A percentile compares a stretch with the other conserved stretches of the same genome.
These are phyloP conservation scores for Exophiala aquamarina DNA, from an alignment of 2,329 filamentous ascomycete species.

Conservation along the genomic window DNA sequence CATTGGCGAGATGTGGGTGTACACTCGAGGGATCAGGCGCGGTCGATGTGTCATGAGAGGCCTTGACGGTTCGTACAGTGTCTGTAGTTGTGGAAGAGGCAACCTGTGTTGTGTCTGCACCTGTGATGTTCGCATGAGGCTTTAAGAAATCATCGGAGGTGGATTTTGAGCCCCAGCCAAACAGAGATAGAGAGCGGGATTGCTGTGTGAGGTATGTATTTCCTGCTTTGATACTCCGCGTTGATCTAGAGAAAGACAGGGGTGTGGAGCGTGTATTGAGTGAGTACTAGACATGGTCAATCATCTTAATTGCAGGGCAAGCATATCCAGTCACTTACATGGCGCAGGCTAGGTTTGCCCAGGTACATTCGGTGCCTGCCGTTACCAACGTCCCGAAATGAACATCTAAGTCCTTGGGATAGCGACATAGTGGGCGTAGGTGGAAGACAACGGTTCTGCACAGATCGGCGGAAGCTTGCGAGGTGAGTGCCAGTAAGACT, in stretches of 20 bases:
- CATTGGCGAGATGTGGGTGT: conserved; percentile 8
- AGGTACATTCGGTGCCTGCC: conserved; percentile 12
- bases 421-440: conserved; percentile 15
- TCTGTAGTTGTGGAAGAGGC: neutral
- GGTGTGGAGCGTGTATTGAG: neutral
- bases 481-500: no score
- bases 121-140: neutral
- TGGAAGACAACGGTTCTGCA: no score
- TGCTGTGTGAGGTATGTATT: conserved; percentile 11
- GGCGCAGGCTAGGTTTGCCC: conserved; percentile 7
- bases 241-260: neutral
- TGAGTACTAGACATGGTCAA: no score
- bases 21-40: conserved; percentile 14
- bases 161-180: conserved; percentile 19
- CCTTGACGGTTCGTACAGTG: neutral
- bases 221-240: conserved; percentile 2
- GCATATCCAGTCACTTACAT: conserved; percentile 16
- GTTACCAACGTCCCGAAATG: conserved; percentile 15
- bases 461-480: no score
- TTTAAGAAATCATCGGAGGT: conserved; percentile 4
- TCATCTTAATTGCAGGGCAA: neutral
- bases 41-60: conserved; percentile 22
- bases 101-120: neutral
- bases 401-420: conserved; percentile 21
- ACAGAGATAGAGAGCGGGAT: conserved; percentile 24